phyloP scores from a whole-genome alignment of 768 basidiomycete species.

The Termitomyces titanicus region DNA sequence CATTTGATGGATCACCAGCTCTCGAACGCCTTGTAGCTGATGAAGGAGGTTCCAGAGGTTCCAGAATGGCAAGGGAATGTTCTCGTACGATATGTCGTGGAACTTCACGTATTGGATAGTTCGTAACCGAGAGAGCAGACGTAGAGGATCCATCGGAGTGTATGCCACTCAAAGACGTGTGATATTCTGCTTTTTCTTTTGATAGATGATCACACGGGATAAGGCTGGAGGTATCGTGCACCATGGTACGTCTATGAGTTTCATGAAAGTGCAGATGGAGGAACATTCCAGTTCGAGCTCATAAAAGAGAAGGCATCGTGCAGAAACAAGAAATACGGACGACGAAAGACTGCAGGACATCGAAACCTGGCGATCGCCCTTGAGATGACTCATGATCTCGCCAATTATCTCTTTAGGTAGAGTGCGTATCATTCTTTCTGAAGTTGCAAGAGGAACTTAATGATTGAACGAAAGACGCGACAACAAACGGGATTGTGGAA shows the following conservation, averaged over 20 bases:
- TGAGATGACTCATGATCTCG: slow-evolving; percentile 26
- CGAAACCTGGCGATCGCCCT: slow-evolving; percentile 23
- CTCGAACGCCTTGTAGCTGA: slow-evolving; percentile 22
- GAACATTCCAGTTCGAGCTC: slow-evolving; percentile 23
- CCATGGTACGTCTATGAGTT: slow-evolving; percentile 25
- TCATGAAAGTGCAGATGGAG: slow-evolving; percentile 21
- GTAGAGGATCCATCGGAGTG: slow-evolving; percentile 13
- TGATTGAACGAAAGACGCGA: neutral
- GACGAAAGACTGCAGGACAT: slow-evolving; percentile 27
- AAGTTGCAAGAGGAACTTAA: too few species aligned
- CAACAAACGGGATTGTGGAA: neutral
- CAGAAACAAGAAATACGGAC: slow-evolving; percentile 20
- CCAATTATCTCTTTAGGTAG: slow-evolving; percentile 34
- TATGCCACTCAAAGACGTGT: slow-evolving; percentile 5
- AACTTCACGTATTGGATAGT: slow-evolving; percentile 19
- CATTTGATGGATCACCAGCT: slow-evolving; percentile 23
- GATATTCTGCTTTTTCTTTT: neutral
- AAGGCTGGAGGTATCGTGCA: slow-evolving; percentile 25
- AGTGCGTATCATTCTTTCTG: slow-evolving; percentile 2
- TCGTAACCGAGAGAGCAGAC: slow-evolving; percentile 10
- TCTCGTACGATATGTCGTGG: slow-evolving; percentile 19
- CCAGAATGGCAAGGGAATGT: slow-evolving; percentile 26
- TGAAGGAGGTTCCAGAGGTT: slow-evolving; percentile 22
- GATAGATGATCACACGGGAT: slow-evolving; percentile 18
- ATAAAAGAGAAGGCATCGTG: slow-evolving; percentile 27